Evolutionary conservation across 1,284 basidiomycete species (phyloP).

Genomic region (Pyrrhoderma noxium): DNA sequence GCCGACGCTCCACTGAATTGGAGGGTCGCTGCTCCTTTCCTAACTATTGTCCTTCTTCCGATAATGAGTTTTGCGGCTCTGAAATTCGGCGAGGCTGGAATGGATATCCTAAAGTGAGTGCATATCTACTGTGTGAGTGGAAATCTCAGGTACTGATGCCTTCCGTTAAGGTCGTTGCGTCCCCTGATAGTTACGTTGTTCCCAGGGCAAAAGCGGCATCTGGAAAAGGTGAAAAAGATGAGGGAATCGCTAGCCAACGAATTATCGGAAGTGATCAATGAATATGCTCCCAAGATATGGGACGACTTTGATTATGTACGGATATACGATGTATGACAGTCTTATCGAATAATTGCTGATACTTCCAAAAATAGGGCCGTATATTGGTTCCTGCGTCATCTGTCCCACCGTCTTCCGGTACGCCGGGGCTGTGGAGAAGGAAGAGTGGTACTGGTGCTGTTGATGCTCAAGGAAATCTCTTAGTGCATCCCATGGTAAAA

Average conservation of each 20-base stretch:
- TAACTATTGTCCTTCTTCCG: slow-evolving; percentile 74
- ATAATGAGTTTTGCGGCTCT: slow-evolving; percentile 91
- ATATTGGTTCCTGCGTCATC: slow-evolving; percentile 79
- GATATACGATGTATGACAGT: slow-evolving; percentile 12
- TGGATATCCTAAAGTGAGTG: slow-evolving; percentile 95
- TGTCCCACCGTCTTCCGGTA: slow-evolving; percentile 68
- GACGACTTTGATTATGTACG: slow-evolving; percentile 81
- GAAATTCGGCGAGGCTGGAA: slow-evolving; percentile 97
- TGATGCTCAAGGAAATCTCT: slow-evolving; percentile 70
- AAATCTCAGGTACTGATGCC: slow-evolving; percentile 11
- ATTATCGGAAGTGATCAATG: slow-evolving; percentile 83
- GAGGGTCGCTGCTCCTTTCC: slow-evolving; percentile 73
- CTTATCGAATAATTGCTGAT: slow-evolving; percentile 4
- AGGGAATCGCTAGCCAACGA: slow-evolving; percentile 80
- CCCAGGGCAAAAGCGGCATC: slow-evolving; percentile 84
- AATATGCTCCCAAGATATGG: slow-evolving; percentile 83
- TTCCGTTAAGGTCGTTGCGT: slow-evolving; percentile 65
- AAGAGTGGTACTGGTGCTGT: slow-evolving; percentile 70
- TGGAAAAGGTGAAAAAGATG: slow-evolving; percentile 76
- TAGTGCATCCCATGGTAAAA: slow-evolving; percentile 71
- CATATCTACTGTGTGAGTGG: not conserved
- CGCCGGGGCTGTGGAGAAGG: slow-evolving; percentile 62
- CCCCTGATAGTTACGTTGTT: slow-evolving; percentile 88
- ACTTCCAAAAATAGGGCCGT: slow-evolving; percentile 45
- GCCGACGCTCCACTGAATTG: slow-evolving; percentile 58